Conservation (phyloP, 345 rosid genomes). For the Stellera chamaejasme region DNA sequence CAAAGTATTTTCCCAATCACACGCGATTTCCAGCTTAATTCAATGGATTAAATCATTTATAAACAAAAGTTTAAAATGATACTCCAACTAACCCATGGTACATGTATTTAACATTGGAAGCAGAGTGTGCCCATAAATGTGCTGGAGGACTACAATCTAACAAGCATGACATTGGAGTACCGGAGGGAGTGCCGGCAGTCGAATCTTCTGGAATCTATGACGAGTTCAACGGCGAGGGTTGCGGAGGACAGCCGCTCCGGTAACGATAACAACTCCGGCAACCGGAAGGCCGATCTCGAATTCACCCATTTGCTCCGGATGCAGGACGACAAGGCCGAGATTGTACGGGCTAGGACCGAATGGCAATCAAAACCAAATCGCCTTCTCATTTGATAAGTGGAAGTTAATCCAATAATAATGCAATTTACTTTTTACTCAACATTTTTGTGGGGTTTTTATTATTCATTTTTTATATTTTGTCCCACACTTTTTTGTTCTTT, state of each 20-base stretch:
- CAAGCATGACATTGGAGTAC: constrained; percentile 50
- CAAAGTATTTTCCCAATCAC: too few species aligned
- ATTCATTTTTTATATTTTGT: too few species aligned
- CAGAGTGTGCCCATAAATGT: constrained; percentile 56
- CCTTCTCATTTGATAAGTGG: neutral
- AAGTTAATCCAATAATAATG: neutral
- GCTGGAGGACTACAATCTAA: constrained; percentile 35
- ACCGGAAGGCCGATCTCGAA: constrained; percentile 28
- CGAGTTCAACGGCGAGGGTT: constrained; percentile 19
- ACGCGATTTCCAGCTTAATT: neutral
- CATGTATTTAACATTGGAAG: neutral
- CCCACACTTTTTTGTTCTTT: too few species aligned
- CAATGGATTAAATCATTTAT: neutral
- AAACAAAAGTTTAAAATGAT: too few species aligned
- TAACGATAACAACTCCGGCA: constrained; percentile 5
- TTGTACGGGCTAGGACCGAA: constrained; percentile 43
- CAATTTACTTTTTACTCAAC: too few species aligned
- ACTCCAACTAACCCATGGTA: too few species aligned
- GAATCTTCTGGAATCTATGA: constrained; percentile 46
- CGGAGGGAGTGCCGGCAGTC: constrained; percentile 53
- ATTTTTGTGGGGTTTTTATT: too few species aligned
- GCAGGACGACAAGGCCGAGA: constrained; percentile 48
- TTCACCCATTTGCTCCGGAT: constrained; percentile 41
- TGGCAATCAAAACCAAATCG: constrained; percentile 33
- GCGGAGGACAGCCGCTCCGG: constrained; percentile 8